A percentile compares a stretch with the other conserved stretches of the same genome.
Evolutionary conservation across 2,329 filamentous ascomycete genomes (phyloP).

Genomic region (Helminthosporium solani): DNA sequence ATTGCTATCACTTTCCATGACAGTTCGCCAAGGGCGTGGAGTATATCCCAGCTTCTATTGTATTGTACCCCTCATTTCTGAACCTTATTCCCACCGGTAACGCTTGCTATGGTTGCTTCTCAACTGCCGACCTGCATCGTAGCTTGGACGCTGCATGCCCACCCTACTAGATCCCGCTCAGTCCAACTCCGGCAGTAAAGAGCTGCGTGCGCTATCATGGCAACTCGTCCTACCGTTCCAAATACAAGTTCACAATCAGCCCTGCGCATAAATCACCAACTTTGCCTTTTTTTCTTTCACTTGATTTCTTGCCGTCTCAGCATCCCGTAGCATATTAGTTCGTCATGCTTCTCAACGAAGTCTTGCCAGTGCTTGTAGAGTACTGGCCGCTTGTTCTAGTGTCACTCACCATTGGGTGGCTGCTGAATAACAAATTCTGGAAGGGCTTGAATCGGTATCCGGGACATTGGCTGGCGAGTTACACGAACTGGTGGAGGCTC

Average conservation of each 20-base stretch:
- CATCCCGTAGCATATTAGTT: constrained; percentile 8
- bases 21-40: constrained; percentile 5
- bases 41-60: background rate
- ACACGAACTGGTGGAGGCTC: constrained; percentile 74
- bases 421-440: constrained; percentile 50
- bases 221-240: constrained; percentile 1
- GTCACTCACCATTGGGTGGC: constrained; percentile 31
- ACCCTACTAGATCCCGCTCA: constrained; percentile 11
- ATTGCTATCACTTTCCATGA: background rate
- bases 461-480: constrained; percentile 66
- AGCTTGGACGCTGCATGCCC: background rate
- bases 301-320: constrained; percentile 15
- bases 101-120: constrained; percentile 1
- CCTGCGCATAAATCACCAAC: constrained; percentile 12
- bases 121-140: constrained; percentile 23
- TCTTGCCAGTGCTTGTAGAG: constrained; percentile 33
- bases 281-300: background rate
- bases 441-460: constrained; percentile 69
- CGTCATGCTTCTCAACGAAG: constrained; percentile 41
- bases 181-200: constrained; percentile 11
- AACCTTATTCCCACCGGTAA: constrained; percentile 12
- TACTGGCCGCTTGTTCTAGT: constrained; percentile 48
- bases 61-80: background rate
- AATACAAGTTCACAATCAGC: constrained; percentile 6
- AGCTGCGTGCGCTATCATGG: constrained; percentile 1